Percentiles rank a stretch among this genome's conserved stretches.
phyloP scores from a whole-genome alignment of 176 grass and related monocot genomes.

The Cocos nucifera region DNA sequence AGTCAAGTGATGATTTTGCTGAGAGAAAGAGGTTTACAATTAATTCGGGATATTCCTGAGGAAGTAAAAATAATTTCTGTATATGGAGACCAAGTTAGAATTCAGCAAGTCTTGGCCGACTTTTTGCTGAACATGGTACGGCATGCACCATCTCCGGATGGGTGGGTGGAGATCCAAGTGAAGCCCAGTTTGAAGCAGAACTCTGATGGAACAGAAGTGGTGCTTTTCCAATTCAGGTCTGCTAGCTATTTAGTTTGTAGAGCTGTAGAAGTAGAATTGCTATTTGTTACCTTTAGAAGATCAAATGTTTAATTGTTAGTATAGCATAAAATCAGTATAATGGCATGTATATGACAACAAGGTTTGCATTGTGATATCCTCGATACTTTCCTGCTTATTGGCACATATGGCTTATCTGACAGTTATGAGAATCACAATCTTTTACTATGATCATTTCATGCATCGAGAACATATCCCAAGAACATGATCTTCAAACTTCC shows the following conservation, averaged over 20 bases:
- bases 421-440: too few relatives aligned
- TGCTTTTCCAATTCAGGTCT: conserved; percentile 81
- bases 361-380: too few relatives aligned
- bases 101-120: conserved; percentile 91
- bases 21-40: conserved; percentile 77
- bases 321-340: too few relatives aligned
- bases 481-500: too few relatives aligned
- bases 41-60: conserved; percentile 95
- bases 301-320: too few relatives aligned
- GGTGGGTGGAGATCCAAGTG: conserved; percentile 93
- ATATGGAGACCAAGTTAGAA: conserved; percentile 86
- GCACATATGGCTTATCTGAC: too few relatives aligned
- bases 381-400: too few relatives aligned
- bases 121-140: conserved; percentile 78
- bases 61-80: conserved; percentile 70
- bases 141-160: conserved; percentile 67
- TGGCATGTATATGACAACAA: too few relatives aligned
- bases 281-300: too few relatives aligned
- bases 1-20: conserved; percentile 94
- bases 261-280: too few relatives aligned
- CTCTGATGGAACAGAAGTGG: conserved; percentile 46
- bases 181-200: conserved; percentile 64
- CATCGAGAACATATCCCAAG: too few relatives aligned
- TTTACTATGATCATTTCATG: too few relatives aligned
- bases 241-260: not conserved